phyloP scores from a whole-genome alignment of 306 rosid species.

The Rosa chinensis region DNA sequence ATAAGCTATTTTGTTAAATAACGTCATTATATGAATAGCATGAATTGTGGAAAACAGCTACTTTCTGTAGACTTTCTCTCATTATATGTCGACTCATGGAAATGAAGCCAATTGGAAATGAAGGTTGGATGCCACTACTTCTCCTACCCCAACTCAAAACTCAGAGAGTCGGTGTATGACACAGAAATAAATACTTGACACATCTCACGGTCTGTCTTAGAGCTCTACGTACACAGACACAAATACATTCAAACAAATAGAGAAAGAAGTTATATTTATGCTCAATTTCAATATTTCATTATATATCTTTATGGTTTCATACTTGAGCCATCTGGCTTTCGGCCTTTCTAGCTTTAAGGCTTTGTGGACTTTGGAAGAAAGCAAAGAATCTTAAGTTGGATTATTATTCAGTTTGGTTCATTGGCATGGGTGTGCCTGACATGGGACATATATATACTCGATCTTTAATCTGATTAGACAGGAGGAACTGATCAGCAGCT shows the following conservation, averaged over 20 bases:
- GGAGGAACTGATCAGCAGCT: neutral
- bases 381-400: neutral
- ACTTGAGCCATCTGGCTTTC: neutral
- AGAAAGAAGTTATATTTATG: neutral
- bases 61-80: neutral
- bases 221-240: neutral
- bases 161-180: neutral
- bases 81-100: neutral
- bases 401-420: neutral
- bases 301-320: neutral
- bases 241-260: neutral
- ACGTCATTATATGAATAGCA: too few species aligned
- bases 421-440: neutral
- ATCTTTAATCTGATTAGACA: neutral
- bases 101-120: neutral
- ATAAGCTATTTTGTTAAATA: neutral
- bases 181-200: neutral
- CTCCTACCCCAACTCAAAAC: conserved; percentile 6
- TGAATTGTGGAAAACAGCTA: neutral
- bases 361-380: neutral
- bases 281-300: neutral
- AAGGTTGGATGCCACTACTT: conserved; percentile 6
- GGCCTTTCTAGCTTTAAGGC: neutral
- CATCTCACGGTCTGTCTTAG: neutral
- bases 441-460: neutral